Percentiles rank a stretch among this genome's conserved stretches.
These are phyloP conservation scores for Sclerotiophoma versabilis DNA, from an alignment of 2,329 filamentous ascomycete species.

Conservation along the genomic window DNA sequence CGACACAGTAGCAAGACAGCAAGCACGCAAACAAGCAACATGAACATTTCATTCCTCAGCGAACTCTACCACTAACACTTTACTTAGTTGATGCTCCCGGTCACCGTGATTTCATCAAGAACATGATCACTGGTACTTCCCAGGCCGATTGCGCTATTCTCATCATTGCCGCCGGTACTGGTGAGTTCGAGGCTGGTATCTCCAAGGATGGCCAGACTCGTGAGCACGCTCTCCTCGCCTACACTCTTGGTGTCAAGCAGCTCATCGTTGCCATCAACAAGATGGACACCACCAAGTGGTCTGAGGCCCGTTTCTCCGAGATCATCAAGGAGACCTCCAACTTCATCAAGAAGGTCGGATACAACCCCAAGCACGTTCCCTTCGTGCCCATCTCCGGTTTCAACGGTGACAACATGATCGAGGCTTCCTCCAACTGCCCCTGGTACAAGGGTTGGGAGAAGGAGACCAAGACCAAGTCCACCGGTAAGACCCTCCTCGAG, in stretches of 20 bases:
- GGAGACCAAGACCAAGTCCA: conserved; percentile 89
- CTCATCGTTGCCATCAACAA: conserved; percentile 99
- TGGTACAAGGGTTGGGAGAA: conserved; percentile 99
- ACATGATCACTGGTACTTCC: conserved; percentile 99
- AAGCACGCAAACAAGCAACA: no score
- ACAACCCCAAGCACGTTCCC: conserved; percentile 98
- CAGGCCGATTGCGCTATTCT: conserved; percentile 99
- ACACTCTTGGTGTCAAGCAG: conserved; percentile 99
- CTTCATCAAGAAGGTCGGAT: conserved; percentile 99
- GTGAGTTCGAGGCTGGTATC: conserved; percentile 99
- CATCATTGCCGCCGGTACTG: conserved; percentile 99
- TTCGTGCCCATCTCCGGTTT: conserved; percentile 99
- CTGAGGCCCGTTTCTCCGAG: conserved; percentile 93
- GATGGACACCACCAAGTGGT: conserved; percentile 99
- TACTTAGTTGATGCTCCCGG: conserved; percentile 76
- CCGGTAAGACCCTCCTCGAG: conserved; percentile 98
- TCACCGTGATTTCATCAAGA: conserved; percentile 99
- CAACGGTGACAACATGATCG: conserved; percentile 99
- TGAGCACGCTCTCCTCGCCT: conserved; percentile 99
- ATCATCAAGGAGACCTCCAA: conserved; percentile 99
- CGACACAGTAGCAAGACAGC: no score
- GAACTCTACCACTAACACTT: neutral
- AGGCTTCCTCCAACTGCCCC: conserved; percentile 87
- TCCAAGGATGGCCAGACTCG: conserved; percentile 99
- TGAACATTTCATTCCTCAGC: no score